Conservation (phyloP, 1,139 yeast species). For the Arxiozyma bovina region DNA sequence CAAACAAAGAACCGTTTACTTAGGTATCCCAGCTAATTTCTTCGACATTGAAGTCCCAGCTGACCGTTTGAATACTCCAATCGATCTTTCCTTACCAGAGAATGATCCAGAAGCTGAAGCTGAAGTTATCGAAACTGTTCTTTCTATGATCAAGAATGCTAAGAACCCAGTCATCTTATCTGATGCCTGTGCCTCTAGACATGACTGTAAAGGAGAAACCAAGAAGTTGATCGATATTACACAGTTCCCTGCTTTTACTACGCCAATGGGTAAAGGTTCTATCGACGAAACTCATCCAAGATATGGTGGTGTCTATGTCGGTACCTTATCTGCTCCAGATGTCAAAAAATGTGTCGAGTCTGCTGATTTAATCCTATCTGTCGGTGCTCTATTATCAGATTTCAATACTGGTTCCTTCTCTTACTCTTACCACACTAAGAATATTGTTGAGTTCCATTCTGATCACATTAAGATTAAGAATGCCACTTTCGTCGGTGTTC, state of each 20-base stretch:
- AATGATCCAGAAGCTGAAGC: constrained; percentile 62
- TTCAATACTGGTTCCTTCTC: constrained; percentile 88
- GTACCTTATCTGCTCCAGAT: constrained; percentile 64
- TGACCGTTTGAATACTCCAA: constrained; percentile 46
- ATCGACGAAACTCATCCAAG: constrained; percentile 65
- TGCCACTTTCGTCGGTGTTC: constrained; percentile 69
- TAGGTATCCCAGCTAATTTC: constrained; percentile 74
- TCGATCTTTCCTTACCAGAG: constrained; percentile 49
- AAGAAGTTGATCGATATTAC: constrained; percentile 53
- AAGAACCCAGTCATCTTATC: constrained; percentile 64
- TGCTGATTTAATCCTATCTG: constrained; percentile 69
- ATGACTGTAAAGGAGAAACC: constrained; percentile 54
- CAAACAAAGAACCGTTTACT: constrained; percentile 70
- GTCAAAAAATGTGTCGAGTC: constrained; percentile 68
- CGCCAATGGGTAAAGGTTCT: constrained; percentile 84
- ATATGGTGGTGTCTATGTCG: constrained; percentile 80
- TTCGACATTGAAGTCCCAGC: constrained; percentile 55
- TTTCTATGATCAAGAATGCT: constrained; percentile 45
- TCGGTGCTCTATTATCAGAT: constrained; percentile 79
- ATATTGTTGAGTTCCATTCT: constrained; percentile 80
- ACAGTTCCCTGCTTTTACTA: constrained; percentile 72
- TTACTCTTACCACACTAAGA: constrained; percentile 67
- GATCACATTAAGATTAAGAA: constrained; percentile 69
- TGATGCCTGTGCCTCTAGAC: constrained; percentile 81
- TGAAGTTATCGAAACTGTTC: constrained; percentile 54